A percentile compares a stretch with the other conserved stretches of the same genome.
These are phyloP conservation scores for Wickerhamiella cacticola DNA, from an alignment of 805 yeast species.

Conservation along the genomic window DNA sequence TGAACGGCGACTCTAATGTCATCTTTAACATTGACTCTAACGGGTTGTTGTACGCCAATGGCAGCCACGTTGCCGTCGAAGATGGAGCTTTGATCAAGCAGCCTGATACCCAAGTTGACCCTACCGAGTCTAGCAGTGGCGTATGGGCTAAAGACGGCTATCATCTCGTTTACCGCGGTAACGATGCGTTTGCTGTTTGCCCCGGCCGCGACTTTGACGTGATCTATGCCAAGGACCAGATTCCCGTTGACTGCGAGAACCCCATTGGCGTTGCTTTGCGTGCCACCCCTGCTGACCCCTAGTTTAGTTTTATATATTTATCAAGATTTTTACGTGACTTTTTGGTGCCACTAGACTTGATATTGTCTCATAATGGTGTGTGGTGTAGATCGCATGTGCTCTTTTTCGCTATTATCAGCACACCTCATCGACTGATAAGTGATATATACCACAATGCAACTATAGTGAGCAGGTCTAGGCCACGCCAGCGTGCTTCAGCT, in stretches of 20 bases:
- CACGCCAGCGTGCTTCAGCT: too few relatives aligned
- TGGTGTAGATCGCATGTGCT: too few relatives aligned
- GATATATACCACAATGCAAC: too few relatives aligned
- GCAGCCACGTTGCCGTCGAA: neutral
- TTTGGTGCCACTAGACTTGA: too few relatives aligned
- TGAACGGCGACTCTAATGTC: constrained; percentile 4
- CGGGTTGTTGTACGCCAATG: constrained; percentile 1
- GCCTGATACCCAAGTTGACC: too few relatives aligned
- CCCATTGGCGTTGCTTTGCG: neutral
- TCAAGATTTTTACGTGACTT: too few relatives aligned
- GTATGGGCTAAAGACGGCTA: neutral
- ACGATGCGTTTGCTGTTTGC: neutral
- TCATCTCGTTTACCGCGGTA: neutral
- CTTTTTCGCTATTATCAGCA: too few relatives aligned
- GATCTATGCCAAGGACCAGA: neutral
- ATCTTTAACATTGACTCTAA: neutral
- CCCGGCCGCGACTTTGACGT: neutral
- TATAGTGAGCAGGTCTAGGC: too few relatives aligned
- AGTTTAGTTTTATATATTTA: too few relatives aligned
- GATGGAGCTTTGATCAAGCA: neutral
- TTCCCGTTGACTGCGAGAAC: neutral
- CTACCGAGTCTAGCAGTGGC: neutral
- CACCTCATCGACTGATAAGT: too few relatives aligned
- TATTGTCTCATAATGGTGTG: too few relatives aligned
- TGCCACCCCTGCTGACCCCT: too few relatives aligned